A percentile compares a stretch with the other conserved stretches of the same genome.
Conservation (phyloP, 1,284 basidiomycete species). For the Gomphus sp. region DNA sequence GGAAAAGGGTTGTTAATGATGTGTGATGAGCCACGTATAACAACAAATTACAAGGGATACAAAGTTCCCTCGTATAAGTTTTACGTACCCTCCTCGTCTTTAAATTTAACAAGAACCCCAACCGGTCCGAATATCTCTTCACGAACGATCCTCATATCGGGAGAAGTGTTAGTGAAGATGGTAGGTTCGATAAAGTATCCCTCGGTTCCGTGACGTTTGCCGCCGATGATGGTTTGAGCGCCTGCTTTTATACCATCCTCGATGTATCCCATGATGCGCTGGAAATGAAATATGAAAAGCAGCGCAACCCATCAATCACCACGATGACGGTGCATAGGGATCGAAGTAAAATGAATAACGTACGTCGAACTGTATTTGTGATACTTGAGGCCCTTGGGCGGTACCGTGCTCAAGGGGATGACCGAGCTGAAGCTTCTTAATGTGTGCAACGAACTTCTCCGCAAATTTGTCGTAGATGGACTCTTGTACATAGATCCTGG, state of each 20-base stretch:
- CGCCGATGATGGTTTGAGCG: conserved; percentile 75
- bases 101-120: conserved; percentile 65
- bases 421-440: conserved; percentile 49
- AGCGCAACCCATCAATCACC: no score
- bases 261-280: conserved; percentile 87
- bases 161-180: conserved; percentile 72
- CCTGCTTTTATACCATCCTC: conserved; percentile 76
- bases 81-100: conserved; percentile 39
- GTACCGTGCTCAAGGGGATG: conserved; percentile 70
- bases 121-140: conserved; percentile 94
- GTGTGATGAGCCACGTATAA: not conserved
- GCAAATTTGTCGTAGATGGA: conserved; percentile 77
- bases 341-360: conserved; percentile 12
- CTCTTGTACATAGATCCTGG: conserved; percentile 79
- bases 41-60: not conserved
- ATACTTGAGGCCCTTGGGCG: conserved; percentile 88
- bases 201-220: conserved; percentile 62
- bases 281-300: no score
- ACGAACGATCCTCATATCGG: conserved; percentile 78
- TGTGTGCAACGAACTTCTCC: conserved; percentile 47
- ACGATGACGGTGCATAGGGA: no score
- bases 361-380: conserved; percentile 56
- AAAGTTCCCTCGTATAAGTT: no score
- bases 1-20: no score
- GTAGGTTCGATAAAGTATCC: conserved; percentile 79